Evolutionary conservation across 139 green algal species (phyloP).

Genomic region (Axilococcus clingmanii): DNA sequence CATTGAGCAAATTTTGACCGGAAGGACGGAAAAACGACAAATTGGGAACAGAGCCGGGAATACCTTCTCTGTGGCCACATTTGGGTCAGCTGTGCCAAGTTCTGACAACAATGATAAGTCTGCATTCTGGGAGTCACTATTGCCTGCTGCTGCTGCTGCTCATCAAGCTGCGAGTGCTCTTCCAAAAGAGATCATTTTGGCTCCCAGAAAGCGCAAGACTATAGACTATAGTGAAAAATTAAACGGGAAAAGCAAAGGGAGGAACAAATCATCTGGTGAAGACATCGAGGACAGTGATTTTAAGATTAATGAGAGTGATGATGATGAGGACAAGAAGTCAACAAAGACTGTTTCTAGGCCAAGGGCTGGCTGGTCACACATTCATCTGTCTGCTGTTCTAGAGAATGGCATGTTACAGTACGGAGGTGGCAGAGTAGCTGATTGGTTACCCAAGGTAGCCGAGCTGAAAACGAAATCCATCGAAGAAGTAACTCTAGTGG

Average conservation of each 20-base stretch:
- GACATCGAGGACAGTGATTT: background rate
- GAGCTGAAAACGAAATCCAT: too few relatives aligned
- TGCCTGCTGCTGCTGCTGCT: constrained; percentile 49
- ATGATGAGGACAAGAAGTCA: too few relatives aligned
- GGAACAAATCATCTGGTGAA: background rate
- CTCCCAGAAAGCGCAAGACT: constrained; percentile 28
- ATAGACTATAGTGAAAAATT: constrained; percentile 43
- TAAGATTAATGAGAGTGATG: too few relatives aligned
- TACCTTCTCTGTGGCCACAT: constrained; percentile 70
- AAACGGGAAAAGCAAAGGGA: background rate
- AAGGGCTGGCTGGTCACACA: too few relatives aligned
- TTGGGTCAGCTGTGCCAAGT: constrained; percentile 17
- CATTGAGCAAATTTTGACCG: constrained; percentile 77
- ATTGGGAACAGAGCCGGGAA: constrained; percentile 68
- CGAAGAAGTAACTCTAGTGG: too few relatives aligned
- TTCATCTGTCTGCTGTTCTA: too few relatives aligned
- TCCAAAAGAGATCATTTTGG: constrained; percentile 9
- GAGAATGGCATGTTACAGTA: too few relatives aligned
- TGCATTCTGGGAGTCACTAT: constrained; percentile 50
- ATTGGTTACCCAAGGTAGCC: too few relatives aligned
- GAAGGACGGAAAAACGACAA: constrained; percentile 76
- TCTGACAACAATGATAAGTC: constrained; percentile 11
- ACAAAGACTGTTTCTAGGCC: too few relatives aligned
- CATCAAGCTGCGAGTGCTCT: background rate
- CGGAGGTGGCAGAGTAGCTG: too few relatives aligned